Conservation (phyloP, 768 basidiomycete species). For the Astraeus odoratus region DNA sequence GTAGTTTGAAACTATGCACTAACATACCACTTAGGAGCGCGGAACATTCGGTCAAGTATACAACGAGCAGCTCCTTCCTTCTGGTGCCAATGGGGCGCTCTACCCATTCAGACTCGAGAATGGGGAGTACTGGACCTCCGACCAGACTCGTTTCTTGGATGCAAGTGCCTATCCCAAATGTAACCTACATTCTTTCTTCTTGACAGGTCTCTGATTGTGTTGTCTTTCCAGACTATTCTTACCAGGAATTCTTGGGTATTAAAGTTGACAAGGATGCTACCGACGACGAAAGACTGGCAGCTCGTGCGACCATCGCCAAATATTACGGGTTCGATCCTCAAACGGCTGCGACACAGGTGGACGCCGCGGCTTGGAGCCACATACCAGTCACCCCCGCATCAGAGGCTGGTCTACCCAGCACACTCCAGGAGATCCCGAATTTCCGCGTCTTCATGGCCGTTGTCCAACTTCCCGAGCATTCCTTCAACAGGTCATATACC, state of each 20-base stretch:
- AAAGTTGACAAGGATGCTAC: conserved; percentile 18
- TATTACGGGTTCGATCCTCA: conserved; percentile 21
- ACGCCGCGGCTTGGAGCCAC: conserved; percentile 9
- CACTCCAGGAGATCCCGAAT: conserved; percentile 11
- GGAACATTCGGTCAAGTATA: conserved; percentile 20
- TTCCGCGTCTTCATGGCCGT: conserved; percentile 23
- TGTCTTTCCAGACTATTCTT: conserved; percentile 19
- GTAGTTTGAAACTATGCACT: background rate
- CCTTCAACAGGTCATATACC: conserved; percentile 17
- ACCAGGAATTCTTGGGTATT: conserved; percentile 18
- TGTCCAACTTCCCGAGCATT: conserved; percentile 20
- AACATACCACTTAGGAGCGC: conserved; percentile 4
- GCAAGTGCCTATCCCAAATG: conserved; percentile 16
- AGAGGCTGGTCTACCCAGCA: conserved; percentile 8
- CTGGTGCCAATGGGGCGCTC: conserved; percentile 13
- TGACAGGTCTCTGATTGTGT: background rate
- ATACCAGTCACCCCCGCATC: conserved; percentile 9
- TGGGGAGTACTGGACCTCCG: conserved; percentile 20
- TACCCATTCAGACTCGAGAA: conserved; percentile 18
- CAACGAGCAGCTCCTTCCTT: conserved; percentile 15
- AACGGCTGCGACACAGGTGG: conserved; percentile 1
- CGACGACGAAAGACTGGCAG: conserved; percentile 10
- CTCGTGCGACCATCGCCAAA: conserved; percentile 16
- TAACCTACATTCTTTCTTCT: background rate
- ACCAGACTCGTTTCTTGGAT: conserved; percentile 19